Evolutionary conservation across 331 rosid genomes (phyloP).

Genomic region (Erythrophleum ivorense): DNA sequence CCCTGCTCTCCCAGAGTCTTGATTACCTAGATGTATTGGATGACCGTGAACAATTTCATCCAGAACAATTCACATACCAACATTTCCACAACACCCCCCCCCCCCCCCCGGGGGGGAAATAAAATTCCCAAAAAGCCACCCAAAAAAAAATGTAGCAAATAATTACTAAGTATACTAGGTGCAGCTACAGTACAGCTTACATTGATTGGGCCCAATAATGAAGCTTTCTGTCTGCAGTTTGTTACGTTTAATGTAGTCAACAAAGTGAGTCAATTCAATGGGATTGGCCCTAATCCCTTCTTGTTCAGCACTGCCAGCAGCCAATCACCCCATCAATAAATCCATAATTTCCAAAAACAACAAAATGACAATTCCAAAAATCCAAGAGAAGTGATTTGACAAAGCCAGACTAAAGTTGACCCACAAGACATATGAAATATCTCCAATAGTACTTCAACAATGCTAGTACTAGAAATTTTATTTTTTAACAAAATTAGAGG

Average conservation of each 20-base stretch:
- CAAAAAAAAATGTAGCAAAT: constrained; percentile 12
- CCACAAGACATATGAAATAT: neutral
- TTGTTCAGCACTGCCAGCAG: constrained; percentile 64
- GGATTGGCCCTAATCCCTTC: constrained; percentile 61
- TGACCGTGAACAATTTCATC: constrained; percentile 4
- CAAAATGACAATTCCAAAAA: neutral
- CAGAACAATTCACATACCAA: neutral
- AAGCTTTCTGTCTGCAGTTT: constrained; percentile 63
- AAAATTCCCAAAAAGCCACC: neutral
- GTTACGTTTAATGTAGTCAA: constrained; percentile 58
- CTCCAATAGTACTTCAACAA: constrained; percentile 5
- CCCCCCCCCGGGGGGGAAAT: neutral
- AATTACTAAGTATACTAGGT: constrained; percentile 20
- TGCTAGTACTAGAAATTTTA: neutral
- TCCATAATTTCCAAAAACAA: constrained; percentile 37
- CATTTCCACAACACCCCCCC: neutral
- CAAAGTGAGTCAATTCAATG: constrained; percentile 53
- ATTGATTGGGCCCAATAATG: constrained; percentile 61
- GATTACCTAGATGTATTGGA: constrained; percentile 14
- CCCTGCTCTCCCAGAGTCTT: constrained; percentile 14
- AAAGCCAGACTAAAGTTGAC: constrained; percentile 14
- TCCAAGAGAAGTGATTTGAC: constrained; percentile 6
- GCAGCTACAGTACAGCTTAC: constrained; percentile 45
- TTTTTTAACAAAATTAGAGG: constrained; percentile 1
- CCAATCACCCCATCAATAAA: constrained; percentile 39